Evolutionary conservation across 257 asterid genomes (phyloP).

Genomic region (Verbascum thapsus): DNA sequence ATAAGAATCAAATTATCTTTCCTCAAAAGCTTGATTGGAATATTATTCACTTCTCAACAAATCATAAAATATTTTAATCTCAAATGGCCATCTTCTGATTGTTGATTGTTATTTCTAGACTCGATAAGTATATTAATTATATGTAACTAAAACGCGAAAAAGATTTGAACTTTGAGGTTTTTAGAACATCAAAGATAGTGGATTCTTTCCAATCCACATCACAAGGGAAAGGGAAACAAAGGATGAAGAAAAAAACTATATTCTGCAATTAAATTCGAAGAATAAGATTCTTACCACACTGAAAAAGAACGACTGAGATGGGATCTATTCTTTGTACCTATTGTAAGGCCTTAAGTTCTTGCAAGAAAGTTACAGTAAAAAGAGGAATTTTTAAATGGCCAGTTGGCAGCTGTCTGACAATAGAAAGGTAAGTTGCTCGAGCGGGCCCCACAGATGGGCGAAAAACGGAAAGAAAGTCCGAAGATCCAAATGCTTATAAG

Average conservation of each 20-base stretch:
- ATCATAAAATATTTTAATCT: slow-evolving; percentile 17
- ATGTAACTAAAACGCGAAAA: too few species aligned
- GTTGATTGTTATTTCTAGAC: too few species aligned
- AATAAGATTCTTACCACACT: slow-evolving; percentile 74
- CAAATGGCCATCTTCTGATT: neutral
- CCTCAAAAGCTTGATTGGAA: slow-evolving; percentile 41
- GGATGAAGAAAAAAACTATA: slow-evolving; percentile 34
- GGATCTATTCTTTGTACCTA: slow-evolving; percentile 81
- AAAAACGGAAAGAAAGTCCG: slow-evolving; percentile 49
- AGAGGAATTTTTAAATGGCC: slow-evolving; percentile 47
- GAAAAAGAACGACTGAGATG: slow-evolving; percentile 44
- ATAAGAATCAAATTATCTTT: slow-evolving; percentile 52
- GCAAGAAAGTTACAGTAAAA: slow-evolving; percentile 46
- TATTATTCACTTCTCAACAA: slow-evolving; percentile 31
- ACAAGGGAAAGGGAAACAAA: neutral
- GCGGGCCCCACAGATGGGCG: slow-evolving; percentile 50
- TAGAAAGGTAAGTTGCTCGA: slow-evolving; percentile 42
- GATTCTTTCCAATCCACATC: slow-evolving; percentile 65
- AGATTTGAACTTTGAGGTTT: slow-evolving; percentile 41
- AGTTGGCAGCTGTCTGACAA: slow-evolving; percentile 49
- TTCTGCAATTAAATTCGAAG: slow-evolving; percentile 52
- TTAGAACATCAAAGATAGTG: slow-evolving; percentile 65
- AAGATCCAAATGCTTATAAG: slow-evolving; percentile 58
- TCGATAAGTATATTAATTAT: too few species aligned
- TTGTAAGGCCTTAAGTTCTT: slow-evolving; percentile 66